phyloP scores from a whole-genome alignment of 2,329 filamentous ascomycete genomes.

The Alternaria sp. region DNA sequence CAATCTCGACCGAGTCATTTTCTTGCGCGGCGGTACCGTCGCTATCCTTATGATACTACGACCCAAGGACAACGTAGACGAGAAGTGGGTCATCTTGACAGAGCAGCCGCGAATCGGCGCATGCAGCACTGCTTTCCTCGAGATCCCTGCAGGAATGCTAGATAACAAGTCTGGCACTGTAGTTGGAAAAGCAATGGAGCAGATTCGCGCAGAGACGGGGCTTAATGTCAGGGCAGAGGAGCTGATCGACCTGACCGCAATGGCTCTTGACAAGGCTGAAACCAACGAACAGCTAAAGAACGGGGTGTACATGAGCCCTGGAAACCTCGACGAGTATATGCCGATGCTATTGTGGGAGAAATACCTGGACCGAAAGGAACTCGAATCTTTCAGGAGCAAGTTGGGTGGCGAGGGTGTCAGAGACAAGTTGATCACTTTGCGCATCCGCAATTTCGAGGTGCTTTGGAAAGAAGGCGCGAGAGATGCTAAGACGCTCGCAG shows the following conservation, averaged over 20 bases:
- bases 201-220: constrained; percentile 64
- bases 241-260: constrained; percentile 61
- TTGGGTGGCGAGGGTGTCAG: no score
- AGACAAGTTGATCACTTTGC: no score
- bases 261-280: no score
- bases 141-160: constrained; percentile 67
- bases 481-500: no score
- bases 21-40: constrained; percentile 64
- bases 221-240: constrained; percentile 58
- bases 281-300: no score
- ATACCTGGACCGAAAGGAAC: no score
- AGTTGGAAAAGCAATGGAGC: constrained; percentile 61
- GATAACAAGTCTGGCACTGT: constrained; percentile 59
- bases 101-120: constrained; percentile 64
- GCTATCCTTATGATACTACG: constrained; percentile 57
- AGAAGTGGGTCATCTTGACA: constrained; percentile 19
- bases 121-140: constrained; percentile 60
- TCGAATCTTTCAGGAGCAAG: no score
- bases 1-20: constrained; percentile 58
- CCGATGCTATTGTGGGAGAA: no score
- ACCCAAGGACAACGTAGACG: constrained; percentile 28
- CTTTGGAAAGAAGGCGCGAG: no score
- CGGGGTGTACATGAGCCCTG: no score
- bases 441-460: no score
- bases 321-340: no score